These are phyloP conservation scores for Wickerhamiella nectarea DNA, from an alignment of 805 yeast species.

Conservation along the genomic window DNA sequence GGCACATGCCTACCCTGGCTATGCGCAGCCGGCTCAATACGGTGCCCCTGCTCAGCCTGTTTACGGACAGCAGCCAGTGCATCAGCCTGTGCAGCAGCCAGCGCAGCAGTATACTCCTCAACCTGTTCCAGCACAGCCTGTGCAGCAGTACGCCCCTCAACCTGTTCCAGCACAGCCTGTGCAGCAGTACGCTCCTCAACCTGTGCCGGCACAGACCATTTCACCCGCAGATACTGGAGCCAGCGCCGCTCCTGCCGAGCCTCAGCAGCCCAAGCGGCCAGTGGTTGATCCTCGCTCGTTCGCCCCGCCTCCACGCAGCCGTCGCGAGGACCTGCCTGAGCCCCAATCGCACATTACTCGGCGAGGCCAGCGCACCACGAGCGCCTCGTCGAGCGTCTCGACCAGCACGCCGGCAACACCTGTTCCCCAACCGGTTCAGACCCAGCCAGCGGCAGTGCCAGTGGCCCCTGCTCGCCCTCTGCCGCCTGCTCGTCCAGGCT, in stretches of 20 bases:
- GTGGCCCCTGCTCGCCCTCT: neutral
- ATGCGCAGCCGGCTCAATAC: too few species aligned
- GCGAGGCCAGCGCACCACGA: neutral
- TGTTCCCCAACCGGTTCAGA: neutral
- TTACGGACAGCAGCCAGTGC: neutral
- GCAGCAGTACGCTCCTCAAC: constrained; percentile 7
- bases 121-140: constrained; percentile 8
- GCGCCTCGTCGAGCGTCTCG: too few species aligned
- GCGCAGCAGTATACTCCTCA: constrained; percentile 6
- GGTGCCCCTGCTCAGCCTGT: neutral
- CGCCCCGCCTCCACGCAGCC: constrained; percentile 18
- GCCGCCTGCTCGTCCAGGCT: neutral
- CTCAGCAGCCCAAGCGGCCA: constrained; percentile 12
- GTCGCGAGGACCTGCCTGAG: neutral
- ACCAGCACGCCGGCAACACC: neutral
- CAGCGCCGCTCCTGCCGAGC: neutral
- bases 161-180: constrained; percentile 7
- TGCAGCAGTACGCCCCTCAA: constrained; percentile 7
- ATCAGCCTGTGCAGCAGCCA: neutral
- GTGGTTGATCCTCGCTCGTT: constrained; percentile 19
- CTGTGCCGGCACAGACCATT: constrained; percentile 7
- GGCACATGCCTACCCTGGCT: neutral
- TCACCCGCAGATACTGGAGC: too few species aligned
- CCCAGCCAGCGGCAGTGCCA: neutral
- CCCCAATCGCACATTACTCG: neutral